These are phyloP conservation scores for Sophora flavescens DNA, from an alignment of 306 rosid species.

Conservation along the genomic window DNA sequence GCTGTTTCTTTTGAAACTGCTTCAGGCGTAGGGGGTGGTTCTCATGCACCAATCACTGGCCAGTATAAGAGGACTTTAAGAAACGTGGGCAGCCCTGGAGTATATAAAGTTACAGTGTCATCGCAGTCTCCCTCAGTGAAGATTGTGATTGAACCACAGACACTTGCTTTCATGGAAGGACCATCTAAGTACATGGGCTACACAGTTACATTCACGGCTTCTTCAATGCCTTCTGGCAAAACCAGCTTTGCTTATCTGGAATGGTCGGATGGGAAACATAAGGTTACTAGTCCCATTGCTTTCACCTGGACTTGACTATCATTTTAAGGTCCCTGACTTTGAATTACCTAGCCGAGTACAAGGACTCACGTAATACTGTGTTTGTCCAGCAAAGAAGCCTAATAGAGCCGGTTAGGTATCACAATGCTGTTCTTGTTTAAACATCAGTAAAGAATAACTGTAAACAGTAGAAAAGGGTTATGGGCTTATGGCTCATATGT, in stretches of 20 bases:
- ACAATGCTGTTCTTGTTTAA: slow-evolving; percentile 24
- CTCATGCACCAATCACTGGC: slow-evolving; percentile 51
- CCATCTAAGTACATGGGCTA: slow-evolving; percentile 67
- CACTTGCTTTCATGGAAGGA: slow-evolving; percentile 57
- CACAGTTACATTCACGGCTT: slow-evolving; percentile 69
- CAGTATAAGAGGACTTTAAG: slow-evolving; percentile 74
- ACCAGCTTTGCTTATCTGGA: slow-evolving; percentile 69
- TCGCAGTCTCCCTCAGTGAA: slow-evolving; percentile 62
- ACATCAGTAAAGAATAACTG: slow-evolving; percentile 40
- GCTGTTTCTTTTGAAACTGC: slow-evolving; percentile 75
- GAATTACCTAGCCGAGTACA: background rate
- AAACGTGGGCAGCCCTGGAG: slow-evolving; percentile 72
- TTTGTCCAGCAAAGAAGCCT: slow-evolving; percentile 39
- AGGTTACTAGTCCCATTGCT: slow-evolving; percentile 79
- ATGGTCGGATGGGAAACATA: slow-evolving; percentile 92
- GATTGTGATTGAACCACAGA: slow-evolving; percentile 71
- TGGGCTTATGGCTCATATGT: no score
- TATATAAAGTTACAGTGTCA: slow-evolving; percentile 64
- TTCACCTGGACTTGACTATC: slow-evolving; percentile 69
- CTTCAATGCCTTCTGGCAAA: slow-evolving; percentile 68
- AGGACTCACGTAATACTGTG: background rate
- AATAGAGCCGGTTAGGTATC: background rate
- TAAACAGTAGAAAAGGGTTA: slow-evolving; percentile 24
- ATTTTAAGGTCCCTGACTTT: slow-evolving; percentile 60
- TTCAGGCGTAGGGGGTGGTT: slow-evolving; percentile 58